Conservation (phyloP, 179 eudicot species). For the Sideroxylon spinosum region DNA sequence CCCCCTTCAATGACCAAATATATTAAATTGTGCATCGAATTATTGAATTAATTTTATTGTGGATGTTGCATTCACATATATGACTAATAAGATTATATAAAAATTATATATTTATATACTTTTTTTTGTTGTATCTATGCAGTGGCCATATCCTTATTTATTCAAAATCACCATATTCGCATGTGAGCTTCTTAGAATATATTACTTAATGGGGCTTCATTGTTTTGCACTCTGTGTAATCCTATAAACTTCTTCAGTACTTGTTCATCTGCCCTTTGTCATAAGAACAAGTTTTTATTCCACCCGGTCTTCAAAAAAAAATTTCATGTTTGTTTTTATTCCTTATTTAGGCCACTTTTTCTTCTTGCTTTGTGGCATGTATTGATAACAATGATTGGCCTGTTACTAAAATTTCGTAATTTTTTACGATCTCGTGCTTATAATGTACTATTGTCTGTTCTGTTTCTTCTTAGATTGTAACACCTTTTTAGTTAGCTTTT, state of each 20-base stretch:
- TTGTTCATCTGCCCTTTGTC: not conserved
- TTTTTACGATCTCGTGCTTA: not conserved
- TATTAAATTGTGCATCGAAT: too few relatives aligned
- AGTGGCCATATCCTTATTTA: too few relatives aligned
- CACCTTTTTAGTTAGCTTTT: slow-evolving; percentile 3
- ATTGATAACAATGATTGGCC: not conserved
- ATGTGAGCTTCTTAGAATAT: not conserved
- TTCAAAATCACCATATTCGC: too few relatives aligned
- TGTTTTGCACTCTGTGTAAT: not conserved
- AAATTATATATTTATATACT: too few relatives aligned
- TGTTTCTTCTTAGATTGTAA: not conserved
- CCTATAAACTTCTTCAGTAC: not conserved
- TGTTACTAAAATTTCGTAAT: not conserved
- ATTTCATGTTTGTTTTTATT: not conserved
- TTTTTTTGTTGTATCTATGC: too few relatives aligned
- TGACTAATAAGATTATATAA: too few relatives aligned
- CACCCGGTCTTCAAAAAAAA: not conserved
- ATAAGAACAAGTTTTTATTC: not conserved
- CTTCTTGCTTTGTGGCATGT: not conserved
- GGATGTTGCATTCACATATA: too few relatives aligned
- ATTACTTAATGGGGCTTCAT: not conserved
- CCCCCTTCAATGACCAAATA: too few relatives aligned
- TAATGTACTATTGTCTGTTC: not conserved
- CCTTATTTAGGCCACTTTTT: not conserved
- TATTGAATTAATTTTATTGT: too few relatives aligned